Conservation (phyloP, 768 basidiomycete species). For the Leccinum imitatum region DNA sequence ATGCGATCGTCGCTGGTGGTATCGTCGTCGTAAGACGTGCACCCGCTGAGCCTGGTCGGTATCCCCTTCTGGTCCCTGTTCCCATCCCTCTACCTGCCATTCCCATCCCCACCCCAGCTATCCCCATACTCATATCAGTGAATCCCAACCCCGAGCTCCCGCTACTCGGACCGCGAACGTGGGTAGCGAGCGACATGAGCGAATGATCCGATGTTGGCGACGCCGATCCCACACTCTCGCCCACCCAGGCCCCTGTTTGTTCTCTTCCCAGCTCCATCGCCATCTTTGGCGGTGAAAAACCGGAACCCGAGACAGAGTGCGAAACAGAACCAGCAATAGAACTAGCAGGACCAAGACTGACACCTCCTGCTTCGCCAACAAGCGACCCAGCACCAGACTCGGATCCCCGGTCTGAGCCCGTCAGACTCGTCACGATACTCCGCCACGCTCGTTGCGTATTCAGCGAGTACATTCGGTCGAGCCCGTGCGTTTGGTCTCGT, state of each 20-base stretch:
- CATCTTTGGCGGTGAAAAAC: not conserved
- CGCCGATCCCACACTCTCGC: not conserved
- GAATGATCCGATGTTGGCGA: slow-evolving; percentile 15
- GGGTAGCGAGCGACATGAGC: slow-evolving; percentile 18
- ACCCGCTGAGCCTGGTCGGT: slow-evolving; percentile 28
- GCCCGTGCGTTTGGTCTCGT: not conserved
- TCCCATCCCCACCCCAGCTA: not conserved
- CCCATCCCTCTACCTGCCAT: not conserved
- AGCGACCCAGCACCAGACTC: not conserved
- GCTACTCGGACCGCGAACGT: slow-evolving; percentile 6
- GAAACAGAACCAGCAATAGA: not conserved
- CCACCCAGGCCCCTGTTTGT: not conserved
- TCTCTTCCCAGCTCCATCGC: not conserved
- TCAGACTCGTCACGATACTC: slow-evolving; percentile 29
- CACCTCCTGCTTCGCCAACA: no score
- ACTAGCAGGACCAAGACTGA: not conserved
- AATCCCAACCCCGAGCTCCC: not conserved
- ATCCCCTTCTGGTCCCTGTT: not conserved
- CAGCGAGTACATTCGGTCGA: slow-evolving; percentile 1
- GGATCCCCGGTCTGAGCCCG: slow-evolving; percentile 6
- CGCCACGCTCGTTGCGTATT: slow-evolving; percentile 9
- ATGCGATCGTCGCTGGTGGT: no score
- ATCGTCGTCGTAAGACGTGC: slow-evolving; percentile 19
- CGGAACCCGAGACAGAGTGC: not conserved
- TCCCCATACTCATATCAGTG: not conserved